Conservation (phyloP, 257 asterid species). For the Petunia axillaris region DNA sequence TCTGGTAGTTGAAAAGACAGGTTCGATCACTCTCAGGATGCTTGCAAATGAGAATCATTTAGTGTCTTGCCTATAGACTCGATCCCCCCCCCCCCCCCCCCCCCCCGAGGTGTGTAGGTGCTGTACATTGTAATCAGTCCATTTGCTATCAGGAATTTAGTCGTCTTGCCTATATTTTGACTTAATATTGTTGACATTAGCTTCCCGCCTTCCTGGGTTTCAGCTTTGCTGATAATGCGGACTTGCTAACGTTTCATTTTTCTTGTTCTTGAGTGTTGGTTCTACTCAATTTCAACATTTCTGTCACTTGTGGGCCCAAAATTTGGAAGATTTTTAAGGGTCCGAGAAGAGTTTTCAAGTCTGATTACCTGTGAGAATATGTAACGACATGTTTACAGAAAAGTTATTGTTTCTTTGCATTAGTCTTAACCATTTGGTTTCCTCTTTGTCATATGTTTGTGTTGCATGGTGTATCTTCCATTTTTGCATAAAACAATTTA, state of each 20-base stretch:
- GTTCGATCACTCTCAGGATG: too few species aligned
- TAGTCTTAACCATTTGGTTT: background rate
- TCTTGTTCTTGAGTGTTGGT: background rate
- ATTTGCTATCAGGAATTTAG: too few species aligned
- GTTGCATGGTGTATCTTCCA: background rate
- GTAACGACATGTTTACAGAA: background rate
- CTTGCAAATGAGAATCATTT: too few species aligned
- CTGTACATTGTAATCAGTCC: too few species aligned
- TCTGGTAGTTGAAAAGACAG: too few species aligned
- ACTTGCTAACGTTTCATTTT: background rate
- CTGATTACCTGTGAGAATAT: background rate
- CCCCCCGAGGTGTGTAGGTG: too few species aligned
- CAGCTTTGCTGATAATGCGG: background rate
- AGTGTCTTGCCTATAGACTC: too few species aligned
- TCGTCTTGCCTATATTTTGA: background rate
- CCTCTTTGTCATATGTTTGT: background rate
- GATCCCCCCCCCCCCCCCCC: too few species aligned
- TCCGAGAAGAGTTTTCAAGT: background rate
- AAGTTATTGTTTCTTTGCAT: conserved; percentile 13
- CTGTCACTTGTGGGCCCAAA: conserved; percentile 8
- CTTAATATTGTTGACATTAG: background rate
- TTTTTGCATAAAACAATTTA: background rate
- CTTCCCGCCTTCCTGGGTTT: background rate
- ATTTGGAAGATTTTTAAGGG: background rate
- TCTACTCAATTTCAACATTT: conserved; percentile 4